Evolutionary conservation across 768 basidiomycete genomes (phyloP).

Genomic region (Rhizopogon vesiculosus): DNA sequence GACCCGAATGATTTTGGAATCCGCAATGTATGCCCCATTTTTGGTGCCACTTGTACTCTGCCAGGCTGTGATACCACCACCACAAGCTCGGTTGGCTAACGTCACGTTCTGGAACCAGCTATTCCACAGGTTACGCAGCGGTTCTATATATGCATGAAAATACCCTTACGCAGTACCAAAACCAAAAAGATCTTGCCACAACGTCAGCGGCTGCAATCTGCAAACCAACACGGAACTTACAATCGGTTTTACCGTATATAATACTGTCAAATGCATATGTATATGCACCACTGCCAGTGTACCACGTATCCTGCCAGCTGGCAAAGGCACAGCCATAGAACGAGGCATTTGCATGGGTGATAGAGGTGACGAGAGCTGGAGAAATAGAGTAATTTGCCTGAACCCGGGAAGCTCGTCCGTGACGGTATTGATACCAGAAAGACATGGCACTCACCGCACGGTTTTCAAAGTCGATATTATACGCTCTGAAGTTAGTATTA

Average conservation of each 20-base stretch:
- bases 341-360: slow-evolving; percentile 62
- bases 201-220: not conserved
- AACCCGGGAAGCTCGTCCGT: not conserved
- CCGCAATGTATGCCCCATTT: slow-evolving; percentile 50
- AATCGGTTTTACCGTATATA: slow-evolving; percentile 62
- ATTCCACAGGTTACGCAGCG: not conserved
- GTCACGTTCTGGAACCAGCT: slow-evolving; percentile 60
- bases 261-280: slow-evolving; percentile 60
- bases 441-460: slow-evolving; percentile 43
- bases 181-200: slow-evolving; percentile 45
- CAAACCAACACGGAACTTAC: slow-evolving; percentile 27
- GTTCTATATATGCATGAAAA: not conserved
- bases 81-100: slow-evolving; percentile 61
- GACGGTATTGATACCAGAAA: not conserved
- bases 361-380: slow-evolving; percentile 58
- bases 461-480: slow-evolving; percentile 66
- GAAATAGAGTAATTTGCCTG: slow-evolving; percentile 53
- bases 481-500: slow-evolving; percentile 53
- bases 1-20: slow-evolving; percentile 54
- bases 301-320: slow-evolving; percentile 66
- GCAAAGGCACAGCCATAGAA: slow-evolving; percentile 59
- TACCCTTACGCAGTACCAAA: slow-evolving; percentile 52
- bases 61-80: slow-evolving; percentile 65
- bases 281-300: slow-evolving; percentile 52
- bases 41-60: slow-evolving; percentile 42